Evolutionary conservation across 371 early-diverging fungal genomes (phyloP).

Genomic region (Lichtheimia hyalospora): DNA sequence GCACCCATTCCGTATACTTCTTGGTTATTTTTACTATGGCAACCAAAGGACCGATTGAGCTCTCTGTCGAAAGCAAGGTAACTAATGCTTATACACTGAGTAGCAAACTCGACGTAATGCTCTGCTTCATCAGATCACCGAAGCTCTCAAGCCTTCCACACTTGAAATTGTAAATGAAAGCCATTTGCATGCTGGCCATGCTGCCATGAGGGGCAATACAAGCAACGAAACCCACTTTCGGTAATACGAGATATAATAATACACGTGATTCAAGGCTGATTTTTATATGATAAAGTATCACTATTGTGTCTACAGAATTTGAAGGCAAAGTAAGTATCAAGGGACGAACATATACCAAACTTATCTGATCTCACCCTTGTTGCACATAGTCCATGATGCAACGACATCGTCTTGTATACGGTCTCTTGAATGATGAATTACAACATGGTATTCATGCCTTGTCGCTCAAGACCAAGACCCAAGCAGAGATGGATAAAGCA

Average conservation of each 20-base stretch:
- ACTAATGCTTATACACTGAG: background rate
- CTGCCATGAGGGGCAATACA: conserved; percentile 69
- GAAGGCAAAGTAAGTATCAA: conserved; percentile 53
- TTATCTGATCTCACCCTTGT: too few species aligned
- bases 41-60: conserved; percentile 46
- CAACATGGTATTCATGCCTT: conserved; percentile 62
- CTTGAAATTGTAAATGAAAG: conserved; percentile 72
- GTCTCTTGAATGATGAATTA: conserved; percentile 57
- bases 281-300: conserved; percentile 41
- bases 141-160: conserved; percentile 50
- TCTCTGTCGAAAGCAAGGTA: conserved; percentile 43
- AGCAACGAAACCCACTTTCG: conserved; percentile 77
- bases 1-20: too few species aligned
- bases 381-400: conserved; percentile 51
- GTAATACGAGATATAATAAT: conserved; percentile 27
- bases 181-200: conserved; percentile 73
- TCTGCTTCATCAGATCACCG: conserved; percentile 38
- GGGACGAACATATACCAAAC: background rate
- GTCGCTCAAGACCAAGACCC: conserved; percentile 65
- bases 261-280: background rate
- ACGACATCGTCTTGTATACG: conserved; percentile 69
- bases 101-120: background rate
- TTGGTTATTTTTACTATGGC: conserved; percentile 7
- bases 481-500: conserved; percentile 39
- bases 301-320: conserved; percentile 65